These are phyloP conservation scores for Vitis labrusca DNA, from an alignment of 164 flowering plant species.

Conservation along the genomic window DNA sequence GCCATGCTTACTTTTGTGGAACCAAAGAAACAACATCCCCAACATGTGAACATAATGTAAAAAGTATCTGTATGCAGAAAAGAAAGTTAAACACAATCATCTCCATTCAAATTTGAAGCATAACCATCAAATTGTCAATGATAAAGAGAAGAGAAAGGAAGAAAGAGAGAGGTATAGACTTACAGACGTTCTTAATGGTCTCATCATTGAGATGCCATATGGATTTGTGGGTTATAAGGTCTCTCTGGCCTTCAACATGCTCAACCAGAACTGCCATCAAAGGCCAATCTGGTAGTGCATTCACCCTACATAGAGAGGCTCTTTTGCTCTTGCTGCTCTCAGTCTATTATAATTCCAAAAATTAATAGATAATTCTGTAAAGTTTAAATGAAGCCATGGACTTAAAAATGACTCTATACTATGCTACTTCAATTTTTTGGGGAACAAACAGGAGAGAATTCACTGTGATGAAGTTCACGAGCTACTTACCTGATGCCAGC, in stretches of 20 bases:
- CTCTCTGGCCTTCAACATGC: conserved; percentile 76
- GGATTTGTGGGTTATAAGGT: conserved; percentile 64
- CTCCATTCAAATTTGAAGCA: too few relatives aligned
- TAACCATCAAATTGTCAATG: background rate
- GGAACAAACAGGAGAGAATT: background rate
- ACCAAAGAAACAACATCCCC: conserved; percentile 93
- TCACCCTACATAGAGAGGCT: conserved; percentile 33
- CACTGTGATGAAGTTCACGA: background rate
- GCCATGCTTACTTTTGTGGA: conserved; percentile 59
- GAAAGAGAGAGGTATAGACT: conserved; percentile 26
- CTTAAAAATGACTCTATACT: background rate
- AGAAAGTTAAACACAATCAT: too few relatives aligned
- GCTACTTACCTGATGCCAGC: conserved; percentile 33
- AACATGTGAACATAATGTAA: conserved; percentile 86
- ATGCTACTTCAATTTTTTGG: background rate
- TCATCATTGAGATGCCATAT: conserved; percentile 83
- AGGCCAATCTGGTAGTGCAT: conserved; percentile 72
- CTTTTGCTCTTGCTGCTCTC: conserved; percentile 33
- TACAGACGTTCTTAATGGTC: conserved; percentile 80
- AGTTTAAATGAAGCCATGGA: background rate
- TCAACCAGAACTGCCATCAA: conserved; percentile 80
- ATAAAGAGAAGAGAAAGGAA: background rate
- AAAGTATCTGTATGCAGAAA: conserved; percentile 42
- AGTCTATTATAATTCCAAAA: conserved; percentile 13
- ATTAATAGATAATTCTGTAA: background rate